Conservation (phyloP, 768 basidiomycete genomes). For the Chlorophyllum brunneum region DNA sequence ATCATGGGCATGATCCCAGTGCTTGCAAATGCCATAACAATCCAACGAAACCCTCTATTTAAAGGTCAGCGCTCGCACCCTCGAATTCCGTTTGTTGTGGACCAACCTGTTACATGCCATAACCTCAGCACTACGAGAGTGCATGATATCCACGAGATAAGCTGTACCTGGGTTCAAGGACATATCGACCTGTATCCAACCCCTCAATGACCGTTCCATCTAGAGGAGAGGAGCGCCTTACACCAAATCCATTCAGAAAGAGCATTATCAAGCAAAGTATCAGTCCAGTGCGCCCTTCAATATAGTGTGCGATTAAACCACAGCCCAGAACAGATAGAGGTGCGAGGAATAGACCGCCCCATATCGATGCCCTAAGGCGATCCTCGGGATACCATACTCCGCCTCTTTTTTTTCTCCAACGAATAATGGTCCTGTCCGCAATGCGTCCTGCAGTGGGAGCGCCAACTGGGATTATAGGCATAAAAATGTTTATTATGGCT, state of each 20-base stretch:
- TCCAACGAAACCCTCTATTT: constrained; percentile 40
- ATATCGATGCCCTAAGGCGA: constrained; percentile 47
- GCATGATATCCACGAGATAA: constrained; percentile 61
- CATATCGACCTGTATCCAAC: constrained; percentile 43
- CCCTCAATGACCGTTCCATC: neutral
- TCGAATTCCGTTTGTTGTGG: neutral
- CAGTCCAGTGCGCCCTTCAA: constrained; percentile 47
- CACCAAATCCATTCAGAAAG: constrained; percentile 62
- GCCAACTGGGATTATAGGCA: constrained; percentile 39
- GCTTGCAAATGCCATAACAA: constrained; percentile 38
- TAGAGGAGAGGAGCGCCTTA: constrained; percentile 24
- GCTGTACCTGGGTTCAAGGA: constrained; percentile 51
- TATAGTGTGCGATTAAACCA: constrained; percentile 46
- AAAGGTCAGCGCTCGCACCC: neutral
- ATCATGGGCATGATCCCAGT: constrained; percentile 50
- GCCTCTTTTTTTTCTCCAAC: constrained; percentile 42
- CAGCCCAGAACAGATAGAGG: constrained; percentile 47
- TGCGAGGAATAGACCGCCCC: constrained; percentile 41
- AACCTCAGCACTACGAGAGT: constrained; percentile 55
- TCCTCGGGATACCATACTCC: constrained; percentile 68
- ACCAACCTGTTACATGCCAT: constrained; percentile 52
- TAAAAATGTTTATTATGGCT: neutral
- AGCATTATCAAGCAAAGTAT: constrained; percentile 47
- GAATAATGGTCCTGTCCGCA: constrained; percentile 49
- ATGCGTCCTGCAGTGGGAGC: constrained; percentile 53